Percentiles rank a stretch among this genome's conserved stretches.
phyloP scores from a whole-genome alignment of 352 stramenopile species.

The Phytophthora colocasiae region DNA sequence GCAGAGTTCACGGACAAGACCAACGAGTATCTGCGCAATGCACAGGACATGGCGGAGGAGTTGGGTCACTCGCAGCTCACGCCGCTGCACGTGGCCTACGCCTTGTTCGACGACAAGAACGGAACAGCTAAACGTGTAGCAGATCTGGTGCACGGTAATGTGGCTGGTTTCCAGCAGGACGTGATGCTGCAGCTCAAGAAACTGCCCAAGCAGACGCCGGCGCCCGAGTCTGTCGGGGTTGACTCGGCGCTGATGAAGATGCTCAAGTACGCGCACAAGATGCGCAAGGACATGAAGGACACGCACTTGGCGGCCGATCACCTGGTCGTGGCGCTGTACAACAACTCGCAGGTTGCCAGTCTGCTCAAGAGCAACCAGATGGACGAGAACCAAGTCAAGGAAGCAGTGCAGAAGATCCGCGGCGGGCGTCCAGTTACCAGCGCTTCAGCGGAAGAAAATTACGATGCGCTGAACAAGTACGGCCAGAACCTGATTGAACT shows the following conservation, averaged over 20 bases:
- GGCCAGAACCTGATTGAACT: conserved; percentile 94
- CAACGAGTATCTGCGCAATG: conserved; percentile 60
- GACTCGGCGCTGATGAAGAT: conserved; percentile 81
- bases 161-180: conserved; percentile 53
- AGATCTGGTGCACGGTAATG: conserved; percentile 59
- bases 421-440: conserved; percentile 77
- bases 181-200: conserved; percentile 63
- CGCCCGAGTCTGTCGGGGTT: conserved; percentile 64
- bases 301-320: conserved; percentile 80
- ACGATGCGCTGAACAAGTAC: conserved; percentile 96
- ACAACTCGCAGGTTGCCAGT: conserved; percentile 54
- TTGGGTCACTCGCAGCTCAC: conserved; percentile 78
- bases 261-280: conserved; percentile 83
- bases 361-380: conserved; percentile 78
- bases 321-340: conserved; percentile 78
- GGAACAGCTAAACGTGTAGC: conserved; percentile 64
- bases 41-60: conserved; percentile 65
- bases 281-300: conserved; percentile 85
- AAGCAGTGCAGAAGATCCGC: conserved; percentile 65
- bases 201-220: conserved; percentile 74
- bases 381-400: conserved; percentile 71
- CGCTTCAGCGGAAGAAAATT: conserved; percentile 89
- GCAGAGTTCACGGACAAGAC: conserved; percentile 88
- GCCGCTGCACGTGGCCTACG: conserved; percentile 71
- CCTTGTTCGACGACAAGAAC: conserved; percentile 73